A percentile compares a stretch with the other conserved stretches of the same genome.
Evolutionary conservation across 805 yeast genomes (phyloP).

Genomic region (Metschnikowia bowlesiae): DNA sequence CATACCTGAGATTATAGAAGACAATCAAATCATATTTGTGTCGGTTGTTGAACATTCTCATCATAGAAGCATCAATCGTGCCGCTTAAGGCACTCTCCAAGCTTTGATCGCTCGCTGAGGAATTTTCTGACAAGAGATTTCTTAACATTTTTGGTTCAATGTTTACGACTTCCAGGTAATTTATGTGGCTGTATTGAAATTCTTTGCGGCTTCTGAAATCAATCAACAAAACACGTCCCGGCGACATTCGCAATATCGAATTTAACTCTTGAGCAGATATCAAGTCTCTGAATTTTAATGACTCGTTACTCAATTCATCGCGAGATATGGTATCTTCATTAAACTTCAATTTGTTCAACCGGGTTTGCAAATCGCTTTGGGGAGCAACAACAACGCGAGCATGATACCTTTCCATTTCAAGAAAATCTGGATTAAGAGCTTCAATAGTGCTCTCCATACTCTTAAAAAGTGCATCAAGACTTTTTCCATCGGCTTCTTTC

Average conservation of each 20-base stretch:
- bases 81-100: conserved; percentile 58
- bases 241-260: conserved; percentile 5
- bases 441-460: conserved; percentile 1
- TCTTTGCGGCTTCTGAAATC: conserved; percentile 65
- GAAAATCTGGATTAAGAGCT: conserved; percentile 1
- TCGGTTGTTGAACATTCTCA: conserved; percentile 49
- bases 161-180: conserved; percentile 56
- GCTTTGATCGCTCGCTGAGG: conserved; percentile 51
- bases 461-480: not conserved
- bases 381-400: not conserved
- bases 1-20: conserved; percentile 51
- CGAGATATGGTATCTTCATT: not conserved
- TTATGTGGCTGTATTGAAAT: conserved; percentile 61
- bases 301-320: not conserved
- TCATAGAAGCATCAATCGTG: conserved; percentile 54
- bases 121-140: conserved; percentile 24
- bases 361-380: conserved; percentile 1
- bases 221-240: conserved; percentile 46
- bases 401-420: not conserved
- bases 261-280: conserved; percentile 11
- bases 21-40: conserved; percentile 58
- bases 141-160: conserved; percentile 55
- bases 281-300: conserved; percentile 4
- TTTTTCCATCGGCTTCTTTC: not conserved
- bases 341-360: conserved; percentile 2